A percentile compares a stretch with the other conserved stretches of the same genome.
These are phyloP conservation scores for Kwoniella bestiolae DNA, from an alignment of 768 basidiomycete genomes.

Conservation along the genomic window DNA sequence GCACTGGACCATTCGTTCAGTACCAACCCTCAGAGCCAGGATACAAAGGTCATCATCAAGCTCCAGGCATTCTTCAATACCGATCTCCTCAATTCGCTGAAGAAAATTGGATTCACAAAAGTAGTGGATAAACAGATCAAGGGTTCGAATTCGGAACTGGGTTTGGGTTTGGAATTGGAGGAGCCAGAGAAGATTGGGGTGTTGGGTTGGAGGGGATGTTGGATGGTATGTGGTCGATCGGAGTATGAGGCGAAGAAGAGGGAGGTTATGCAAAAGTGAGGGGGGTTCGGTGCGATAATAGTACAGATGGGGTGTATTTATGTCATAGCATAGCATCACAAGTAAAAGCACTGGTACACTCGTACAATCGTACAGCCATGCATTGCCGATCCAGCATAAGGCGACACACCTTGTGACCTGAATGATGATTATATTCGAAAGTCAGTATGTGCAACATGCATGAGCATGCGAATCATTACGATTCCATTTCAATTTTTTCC, in stretches of 20 bases:
- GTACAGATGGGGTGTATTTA: no score
- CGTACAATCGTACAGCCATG: no score
- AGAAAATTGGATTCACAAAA: slow-evolving; percentile 8
- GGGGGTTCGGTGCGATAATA: no score
- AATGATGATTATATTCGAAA: no score
- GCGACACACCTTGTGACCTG: no score
- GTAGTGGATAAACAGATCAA: not conserved
- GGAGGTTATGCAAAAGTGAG: not conserved
- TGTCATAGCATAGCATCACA: no score
- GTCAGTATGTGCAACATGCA: no score
- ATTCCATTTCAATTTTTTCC: no score
- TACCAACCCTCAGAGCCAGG: no score
- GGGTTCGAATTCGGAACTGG: not conserved
- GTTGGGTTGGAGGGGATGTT: slow-evolving; percentile 14
- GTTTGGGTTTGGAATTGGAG: not conserved
- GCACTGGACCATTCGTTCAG: not conserved
- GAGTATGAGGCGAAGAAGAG: not conserved
- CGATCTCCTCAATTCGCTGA: not conserved
- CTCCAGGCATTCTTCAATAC: not conserved
- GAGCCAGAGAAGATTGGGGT: not conserved
- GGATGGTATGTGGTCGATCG: not conserved
- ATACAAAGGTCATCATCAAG: slow-evolving; percentile 1
- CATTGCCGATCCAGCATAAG: no score
- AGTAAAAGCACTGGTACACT: no score
- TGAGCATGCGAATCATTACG: no score